Evolutionary conservation across 75 land plant genomes (phyloP).

Genomic region (Pseudotsuga menziesii): DNA sequence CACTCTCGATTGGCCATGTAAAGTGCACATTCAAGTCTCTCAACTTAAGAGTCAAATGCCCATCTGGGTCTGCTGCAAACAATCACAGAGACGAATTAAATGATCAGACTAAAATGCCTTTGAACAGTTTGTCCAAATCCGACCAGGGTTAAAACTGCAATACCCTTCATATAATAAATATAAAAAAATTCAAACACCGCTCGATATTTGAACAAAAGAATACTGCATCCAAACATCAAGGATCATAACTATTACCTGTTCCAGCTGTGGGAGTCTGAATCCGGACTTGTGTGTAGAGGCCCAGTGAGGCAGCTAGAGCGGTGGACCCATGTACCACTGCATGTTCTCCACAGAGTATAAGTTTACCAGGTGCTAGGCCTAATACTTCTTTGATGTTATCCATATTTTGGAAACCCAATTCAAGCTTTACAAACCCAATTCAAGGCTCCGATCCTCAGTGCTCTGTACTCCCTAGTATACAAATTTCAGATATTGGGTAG

Average conservation of each 20-base stretch:
- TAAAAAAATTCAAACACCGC: too few species aligned
- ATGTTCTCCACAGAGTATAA: constrained; percentile 88
- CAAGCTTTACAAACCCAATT: neutral
- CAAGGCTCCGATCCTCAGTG: too few species aligned
- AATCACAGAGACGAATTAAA: neutral
- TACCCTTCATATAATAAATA: neutral
- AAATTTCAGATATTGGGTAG: too few species aligned
- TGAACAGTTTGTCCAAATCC: neutral
- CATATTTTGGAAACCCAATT: neutral
- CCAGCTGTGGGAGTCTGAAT: constrained; percentile 16
- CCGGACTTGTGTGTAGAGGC: constrained; percentile 59
- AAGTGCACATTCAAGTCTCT: constrained; percentile 49
- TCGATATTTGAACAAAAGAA: too few species aligned
- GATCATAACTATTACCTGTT: neutral
- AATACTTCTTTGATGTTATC: constrained; percentile 29
- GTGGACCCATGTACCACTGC: constrained; percentile 92
- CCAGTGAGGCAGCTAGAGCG: constrained; percentile 80
- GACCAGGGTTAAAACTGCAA: neutral
- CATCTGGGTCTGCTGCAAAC: constrained; percentile 4
- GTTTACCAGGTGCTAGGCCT: constrained; percentile 85
- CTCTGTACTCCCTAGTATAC: too few species aligned
- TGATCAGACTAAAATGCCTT: neutral
- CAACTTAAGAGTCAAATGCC: constrained; percentile 16
- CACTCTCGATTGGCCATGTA: constrained; percentile 47
- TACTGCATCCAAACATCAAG: neutral